Percentiles rank a stretch among this genome's conserved stretches.
phyloP scores from a whole-genome alignment of 768 basidiomycete species.

The Mycena indigotica region DNA sequence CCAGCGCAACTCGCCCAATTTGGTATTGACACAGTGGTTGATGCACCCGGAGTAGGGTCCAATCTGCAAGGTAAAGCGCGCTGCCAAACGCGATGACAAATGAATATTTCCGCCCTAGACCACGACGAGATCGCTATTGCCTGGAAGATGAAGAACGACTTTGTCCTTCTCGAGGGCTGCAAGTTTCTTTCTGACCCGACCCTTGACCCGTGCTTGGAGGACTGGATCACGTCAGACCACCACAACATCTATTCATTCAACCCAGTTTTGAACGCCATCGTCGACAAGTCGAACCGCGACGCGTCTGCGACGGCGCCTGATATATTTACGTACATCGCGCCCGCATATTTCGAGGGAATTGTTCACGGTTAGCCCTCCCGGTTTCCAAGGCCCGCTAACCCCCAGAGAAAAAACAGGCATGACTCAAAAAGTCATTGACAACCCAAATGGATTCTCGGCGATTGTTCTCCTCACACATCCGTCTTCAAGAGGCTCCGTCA shows the following conservation, averaged over 20 bases:
- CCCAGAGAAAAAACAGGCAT: too few species aligned
- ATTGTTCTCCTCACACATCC: conserved; percentile 32
- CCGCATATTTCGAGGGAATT: conserved; percentile 31
- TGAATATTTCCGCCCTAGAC: too few species aligned
- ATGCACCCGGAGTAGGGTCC: conserved; percentile 33
- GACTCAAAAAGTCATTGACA: conserved; percentile 25
- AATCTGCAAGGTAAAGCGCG: conserved; percentile 32
- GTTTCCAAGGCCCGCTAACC: too few species aligned
- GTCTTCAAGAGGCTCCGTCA: conserved; percentile 33
- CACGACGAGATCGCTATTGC: conserved; percentile 27
- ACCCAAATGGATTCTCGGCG: conserved; percentile 28
- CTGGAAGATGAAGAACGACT: conserved; percentile 25
- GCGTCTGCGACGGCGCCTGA: conserved; percentile 27
- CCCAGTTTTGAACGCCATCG: conserved; percentile 26
- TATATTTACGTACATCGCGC: conserved; percentile 30
- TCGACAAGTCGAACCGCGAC: conserved; percentile 24
- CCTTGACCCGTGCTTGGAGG: conserved; percentile 32
- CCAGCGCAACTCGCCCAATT: conserved; percentile 19
- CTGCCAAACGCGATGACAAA: too few species aligned
- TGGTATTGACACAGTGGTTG: conserved; percentile 25
- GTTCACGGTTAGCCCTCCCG: too few species aligned
- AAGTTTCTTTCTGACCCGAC: conserved; percentile 30
- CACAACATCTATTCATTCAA: conserved; percentile 31
- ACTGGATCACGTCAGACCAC: conserved; percentile 28
- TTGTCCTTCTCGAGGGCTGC: conserved; percentile 25